A percentile compares a stretch with the other conserved stretches of the same genome.
These are phyloP conservation scores for Xanthoparmelia taractica DNA, from an alignment of 495 filamentous ascomycete genomes.

Conservation along the genomic window DNA sequence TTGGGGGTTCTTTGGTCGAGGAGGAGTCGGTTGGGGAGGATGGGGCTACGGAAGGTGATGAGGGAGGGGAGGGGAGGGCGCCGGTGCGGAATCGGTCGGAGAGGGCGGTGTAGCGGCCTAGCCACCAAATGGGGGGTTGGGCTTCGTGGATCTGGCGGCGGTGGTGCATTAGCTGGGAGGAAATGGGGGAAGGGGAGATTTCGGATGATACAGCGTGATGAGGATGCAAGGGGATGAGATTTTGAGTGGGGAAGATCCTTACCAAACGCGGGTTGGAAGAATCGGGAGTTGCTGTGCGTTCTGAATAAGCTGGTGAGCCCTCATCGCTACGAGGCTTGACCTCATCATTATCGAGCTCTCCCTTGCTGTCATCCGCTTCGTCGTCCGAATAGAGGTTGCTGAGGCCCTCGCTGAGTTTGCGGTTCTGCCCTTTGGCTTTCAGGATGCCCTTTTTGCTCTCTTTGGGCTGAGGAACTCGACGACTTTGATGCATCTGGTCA, in stretches of 20 bases:
- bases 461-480: neutral
- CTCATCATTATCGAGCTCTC: neutral
- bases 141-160: constrained; percentile 22
- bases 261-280: constrained; percentile 14
- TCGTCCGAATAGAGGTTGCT: neutral
- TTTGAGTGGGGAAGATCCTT: neutral
- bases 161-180: constrained; percentile 6
- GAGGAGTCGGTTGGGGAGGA: constrained; percentile 15
- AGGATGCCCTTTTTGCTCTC: neutral
- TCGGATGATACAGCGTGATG: neutral
- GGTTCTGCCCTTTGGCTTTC: neutral
- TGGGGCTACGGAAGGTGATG: constrained; percentile 11
- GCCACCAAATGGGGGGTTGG: constrained; percentile 40
- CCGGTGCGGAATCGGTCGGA: constrained; percentile 46
- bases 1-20: constrained; percentile 25
- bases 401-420: neutral
- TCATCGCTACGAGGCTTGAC: neutral
- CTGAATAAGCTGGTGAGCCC: neutral
- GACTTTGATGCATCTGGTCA: neutral
- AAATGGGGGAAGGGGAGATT: neutral
- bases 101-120: constrained; percentile 48
- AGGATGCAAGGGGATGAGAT: neutral
- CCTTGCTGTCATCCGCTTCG: neutral
- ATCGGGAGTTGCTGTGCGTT: neutral
- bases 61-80: constrained; percentile 24